phyloP scores from a whole-genome alignment of 2,329 filamentous ascomycete genomes.

The Plenodomus biglobosus region DNA sequence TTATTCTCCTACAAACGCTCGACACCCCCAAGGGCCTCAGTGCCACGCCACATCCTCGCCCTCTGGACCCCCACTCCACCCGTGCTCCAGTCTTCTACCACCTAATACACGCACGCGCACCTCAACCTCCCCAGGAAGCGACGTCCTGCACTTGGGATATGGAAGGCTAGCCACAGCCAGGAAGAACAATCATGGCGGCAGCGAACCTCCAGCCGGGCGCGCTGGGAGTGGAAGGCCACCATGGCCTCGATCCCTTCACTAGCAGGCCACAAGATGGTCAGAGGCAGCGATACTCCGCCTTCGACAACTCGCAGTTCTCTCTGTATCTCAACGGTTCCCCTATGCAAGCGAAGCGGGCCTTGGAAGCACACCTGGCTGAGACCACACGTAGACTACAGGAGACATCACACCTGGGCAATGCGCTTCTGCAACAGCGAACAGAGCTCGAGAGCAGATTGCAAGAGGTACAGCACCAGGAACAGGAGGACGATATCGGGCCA shows the following conservation, averaged over 20 bases:
- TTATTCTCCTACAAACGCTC: slow-evolving; percentile 4
- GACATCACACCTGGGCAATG: slow-evolving; percentile 83
- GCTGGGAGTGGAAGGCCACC: slow-evolving; percentile 43
- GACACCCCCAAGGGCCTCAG: slow-evolving; percentile 1
- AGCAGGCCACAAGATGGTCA: slow-evolving; percentile 42
- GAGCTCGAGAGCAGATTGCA: slow-evolving; percentile 78
- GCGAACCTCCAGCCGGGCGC: slow-evolving; percentile 47
- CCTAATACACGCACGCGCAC: not conserved
- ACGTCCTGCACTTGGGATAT: slow-evolving; percentile 24
- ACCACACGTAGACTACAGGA: slow-evolving; percentile 90
- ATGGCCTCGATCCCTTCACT: slow-evolving; percentile 50
- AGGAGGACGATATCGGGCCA: slow-evolving; percentile 72
- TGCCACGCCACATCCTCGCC: not conserved
- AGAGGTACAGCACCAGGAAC: slow-evolving; percentile 76
- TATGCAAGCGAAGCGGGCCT: slow-evolving; percentile 79
- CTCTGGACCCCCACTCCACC: not conserved
- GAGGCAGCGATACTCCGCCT: slow-evolving; percentile 74
- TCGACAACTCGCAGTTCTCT: slow-evolving; percentile 78
- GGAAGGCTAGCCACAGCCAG: slow-evolving; percentile 15
- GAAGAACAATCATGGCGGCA: slow-evolving; percentile 45
- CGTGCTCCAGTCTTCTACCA: slow-evolving; percentile 3
- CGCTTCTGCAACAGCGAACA: slow-evolving; percentile 82
- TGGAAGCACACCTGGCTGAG: slow-evolving; percentile 89
- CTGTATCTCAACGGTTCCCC: slow-evolving; percentile 77
- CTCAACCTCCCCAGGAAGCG: slow-evolving; percentile 3